These are phyloP conservation scores for Podila epigama DNA, from an alignment of 192 early-diverging fungal genomes.

Conservation along the genomic window DNA sequence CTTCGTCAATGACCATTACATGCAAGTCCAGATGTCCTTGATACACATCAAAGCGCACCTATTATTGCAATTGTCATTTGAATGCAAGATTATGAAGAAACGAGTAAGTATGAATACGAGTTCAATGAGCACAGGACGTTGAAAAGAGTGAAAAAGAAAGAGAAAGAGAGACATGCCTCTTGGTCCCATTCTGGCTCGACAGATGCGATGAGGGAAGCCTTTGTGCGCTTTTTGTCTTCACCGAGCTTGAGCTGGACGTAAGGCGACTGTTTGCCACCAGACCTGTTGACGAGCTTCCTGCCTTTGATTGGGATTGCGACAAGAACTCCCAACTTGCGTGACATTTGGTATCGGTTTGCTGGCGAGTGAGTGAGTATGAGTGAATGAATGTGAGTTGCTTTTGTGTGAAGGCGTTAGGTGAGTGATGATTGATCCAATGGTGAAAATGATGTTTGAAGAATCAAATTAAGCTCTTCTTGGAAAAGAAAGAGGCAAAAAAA, in stretches of 20 bases:
- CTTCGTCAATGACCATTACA: conserved; percentile 26
- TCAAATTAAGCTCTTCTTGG: too few relatives aligned
- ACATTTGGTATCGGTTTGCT: background rate
- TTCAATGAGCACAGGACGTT: background rate
- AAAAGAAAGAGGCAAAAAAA: too few relatives aligned
- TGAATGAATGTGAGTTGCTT: background rate
- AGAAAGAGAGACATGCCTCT: conserved; percentile 18
- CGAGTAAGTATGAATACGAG: background rate
- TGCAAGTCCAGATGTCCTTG: conserved; percentile 30
- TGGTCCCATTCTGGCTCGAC: conserved; percentile 50
- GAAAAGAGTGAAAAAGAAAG: background rate
- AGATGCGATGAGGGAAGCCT: conserved; percentile 39
- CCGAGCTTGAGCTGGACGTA: conserved; percentile 37
- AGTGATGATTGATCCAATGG: background rate
- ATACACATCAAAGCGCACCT: conserved; percentile 42
- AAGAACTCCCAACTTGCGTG: conserved; percentile 31
- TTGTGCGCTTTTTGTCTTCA: conserved; percentile 41
- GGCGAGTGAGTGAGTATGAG: background rate
- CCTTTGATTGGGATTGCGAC: conserved; percentile 49
- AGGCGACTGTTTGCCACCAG: conserved; percentile 36
- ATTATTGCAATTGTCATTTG: too few relatives aligned
- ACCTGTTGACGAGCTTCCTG: conserved; percentile 30
- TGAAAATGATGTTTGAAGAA: background rate
- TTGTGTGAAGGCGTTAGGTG: too few relatives aligned
- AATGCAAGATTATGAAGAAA: background rate